phyloP scores from a whole-genome alignment of 2,329 filamentous ascomycete species.

The Ophiostoma sp. region DNA sequence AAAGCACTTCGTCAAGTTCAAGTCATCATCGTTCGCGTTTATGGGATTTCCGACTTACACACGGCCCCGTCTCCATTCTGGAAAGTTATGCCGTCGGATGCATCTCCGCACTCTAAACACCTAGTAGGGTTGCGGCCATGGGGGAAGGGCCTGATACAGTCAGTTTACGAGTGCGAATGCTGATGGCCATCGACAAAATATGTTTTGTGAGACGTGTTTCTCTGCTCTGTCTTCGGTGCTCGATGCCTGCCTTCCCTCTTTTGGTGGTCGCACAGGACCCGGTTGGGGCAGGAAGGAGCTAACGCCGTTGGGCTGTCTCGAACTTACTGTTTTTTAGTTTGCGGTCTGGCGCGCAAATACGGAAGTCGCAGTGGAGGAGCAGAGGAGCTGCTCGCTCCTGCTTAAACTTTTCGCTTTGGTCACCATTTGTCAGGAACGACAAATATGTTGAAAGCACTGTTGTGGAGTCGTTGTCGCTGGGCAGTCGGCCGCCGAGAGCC shows the following conservation, averaged over 20 bases:
- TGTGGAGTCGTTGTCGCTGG: constrained; percentile 13
- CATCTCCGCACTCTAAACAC: not conserved
- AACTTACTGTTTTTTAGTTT: not conserved
- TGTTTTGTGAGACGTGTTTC: not conserved
- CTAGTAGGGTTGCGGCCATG: not conserved
- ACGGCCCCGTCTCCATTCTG: not conserved
- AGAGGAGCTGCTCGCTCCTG: not conserved
- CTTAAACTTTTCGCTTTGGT: constrained; percentile 4
- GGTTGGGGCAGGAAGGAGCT: not conserved
- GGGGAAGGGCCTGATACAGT: not conserved
- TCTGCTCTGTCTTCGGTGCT: not conserved
- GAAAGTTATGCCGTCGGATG: not conserved
- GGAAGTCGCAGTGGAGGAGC: not conserved
- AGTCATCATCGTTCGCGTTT: not conserved
- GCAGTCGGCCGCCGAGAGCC: constrained; percentile 5
- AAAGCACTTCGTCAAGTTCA: not conserved
- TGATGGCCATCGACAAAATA: not conserved
- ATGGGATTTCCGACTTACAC: not conserved
- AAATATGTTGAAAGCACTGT: constrained; percentile 3
- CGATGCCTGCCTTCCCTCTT: not conserved
- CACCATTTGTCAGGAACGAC: constrained; percentile 28
- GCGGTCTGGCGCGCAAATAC: not conserved
- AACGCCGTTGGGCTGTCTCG: not conserved
- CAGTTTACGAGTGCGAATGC: not conserved
- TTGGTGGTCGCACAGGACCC: not conserved